Evolutionary conservation across 441 rosid species (phyloP).

Genomic region (Codiaeum variegatum): DNA sequence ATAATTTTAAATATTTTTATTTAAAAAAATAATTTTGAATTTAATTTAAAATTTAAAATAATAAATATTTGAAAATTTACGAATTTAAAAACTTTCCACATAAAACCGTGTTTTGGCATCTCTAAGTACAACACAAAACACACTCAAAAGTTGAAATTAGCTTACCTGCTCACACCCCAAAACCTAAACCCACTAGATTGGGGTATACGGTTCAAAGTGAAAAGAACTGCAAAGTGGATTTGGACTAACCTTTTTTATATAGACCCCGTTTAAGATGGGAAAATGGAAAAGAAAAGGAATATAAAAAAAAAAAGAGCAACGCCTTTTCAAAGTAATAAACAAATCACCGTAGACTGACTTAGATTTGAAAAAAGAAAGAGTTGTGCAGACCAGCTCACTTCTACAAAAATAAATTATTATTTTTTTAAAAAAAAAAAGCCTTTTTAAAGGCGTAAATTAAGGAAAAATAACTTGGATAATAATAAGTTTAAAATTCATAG

Average conservation of each 20-base stretch:
- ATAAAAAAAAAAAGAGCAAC: neutral
- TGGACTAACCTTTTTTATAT: neutral
- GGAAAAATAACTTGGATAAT: conserved; percentile 22
- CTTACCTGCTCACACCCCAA: too few species aligned
- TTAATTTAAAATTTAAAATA: too few species aligned
- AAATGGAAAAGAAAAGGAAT: conserved; percentile 1
- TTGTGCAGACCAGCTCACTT: conserved; percentile 35
- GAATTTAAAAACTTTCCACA: too few species aligned
- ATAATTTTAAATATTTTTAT: too few species aligned
- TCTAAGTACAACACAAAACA: neutral
- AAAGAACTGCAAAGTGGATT: conserved; percentile 7
- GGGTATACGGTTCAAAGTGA: neutral
- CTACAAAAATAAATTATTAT: neutral
- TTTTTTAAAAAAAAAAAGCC: neutral
- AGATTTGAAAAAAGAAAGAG: neutral
- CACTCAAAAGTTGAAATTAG: conserved; percentile 1
- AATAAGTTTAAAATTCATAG: conserved; percentile 1
- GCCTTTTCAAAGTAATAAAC: neutral
- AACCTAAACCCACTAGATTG: neutral
- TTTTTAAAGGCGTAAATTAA: conserved; percentile 44
- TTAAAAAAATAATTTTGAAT: too few species aligned
- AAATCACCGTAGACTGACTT: neutral
- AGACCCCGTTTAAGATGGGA: neutral
- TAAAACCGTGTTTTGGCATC: neutral
- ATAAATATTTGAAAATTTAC: too few species aligned